Evolutionary conservation across 192 early-diverging fungal genomes (phyloP).

Genomic region (Coemansia sp.): DNA sequence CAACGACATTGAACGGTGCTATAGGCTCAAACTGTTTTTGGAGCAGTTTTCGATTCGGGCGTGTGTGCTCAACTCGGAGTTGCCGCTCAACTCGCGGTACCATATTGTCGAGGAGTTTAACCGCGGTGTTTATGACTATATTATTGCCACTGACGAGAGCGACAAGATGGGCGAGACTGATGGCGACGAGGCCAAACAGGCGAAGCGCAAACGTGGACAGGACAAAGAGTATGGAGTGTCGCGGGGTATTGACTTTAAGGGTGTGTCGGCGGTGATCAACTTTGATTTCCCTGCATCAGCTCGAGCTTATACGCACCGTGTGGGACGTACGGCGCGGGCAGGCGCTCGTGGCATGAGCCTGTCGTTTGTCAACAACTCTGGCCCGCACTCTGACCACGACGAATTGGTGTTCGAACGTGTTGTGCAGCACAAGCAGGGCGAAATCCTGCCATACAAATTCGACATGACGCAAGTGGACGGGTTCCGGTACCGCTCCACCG

Average conservation of each 20-base stretch:
- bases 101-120: slow-evolving; percentile 98
- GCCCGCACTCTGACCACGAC: slow-evolving; percentile 61
- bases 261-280: slow-evolving; percentile 92
- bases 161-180: slow-evolving; percentile 68
- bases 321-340: slow-evolving; percentile 93
- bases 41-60: slow-evolving; percentile 94
- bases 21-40: slow-evolving; percentile 88
- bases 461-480: slow-evolving; percentile 87
- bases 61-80: slow-evolving; percentile 91
- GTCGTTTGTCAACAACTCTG: slow-evolving; percentile 73
- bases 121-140: slow-evolving; percentile 90
- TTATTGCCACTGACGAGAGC: slow-evolving; percentile 93
- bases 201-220: slow-evolving; percentile 54
- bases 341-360: slow-evolving; percentile 86
- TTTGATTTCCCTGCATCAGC: slow-evolving; percentile 91
- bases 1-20: slow-evolving; percentile 92
- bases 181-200: slow-evolving; percentile 21
- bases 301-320: slow-evolving; percentile 87
- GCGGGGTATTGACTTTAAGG: slow-evolving; percentile 94
- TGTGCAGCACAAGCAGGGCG: slow-evolving; percentile 57
- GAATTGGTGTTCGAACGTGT: slow-evolving; percentile 69
- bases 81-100: slow-evolving; percentile 87
- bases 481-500: slow-evolving; percentile 87
- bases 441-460: slow-evolving; percentile 78
- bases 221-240: slow-evolving; percentile 94